These are phyloP conservation scores for Globisporangium canariense DNA, from an alignment of 352 stramenopile genomes.

Conservation along the genomic window DNA sequence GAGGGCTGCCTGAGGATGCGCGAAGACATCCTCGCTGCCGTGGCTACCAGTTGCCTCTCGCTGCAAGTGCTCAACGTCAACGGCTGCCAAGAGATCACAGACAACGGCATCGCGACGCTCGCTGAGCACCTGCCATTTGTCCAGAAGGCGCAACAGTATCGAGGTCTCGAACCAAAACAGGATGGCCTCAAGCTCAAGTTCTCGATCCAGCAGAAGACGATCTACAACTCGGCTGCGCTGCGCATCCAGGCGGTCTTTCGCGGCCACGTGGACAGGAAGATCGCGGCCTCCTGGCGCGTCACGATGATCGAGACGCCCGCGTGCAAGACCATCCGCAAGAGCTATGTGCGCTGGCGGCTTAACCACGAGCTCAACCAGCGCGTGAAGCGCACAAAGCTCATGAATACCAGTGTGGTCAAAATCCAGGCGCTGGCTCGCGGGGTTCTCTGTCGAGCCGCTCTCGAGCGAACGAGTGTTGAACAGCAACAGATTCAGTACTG, in stretches of 20 bases:
- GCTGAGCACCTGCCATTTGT: slow-evolving; percentile 72
- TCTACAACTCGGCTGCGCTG: slow-evolving; percentile 65
- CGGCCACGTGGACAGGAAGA: slow-evolving; percentile 40
- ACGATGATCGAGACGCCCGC: slow-evolving; percentile 55
- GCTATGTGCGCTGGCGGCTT: slow-evolving; percentile 48
- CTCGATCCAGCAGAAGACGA: slow-evolving; percentile 68
- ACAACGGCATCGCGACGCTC: slow-evolving; percentile 64
- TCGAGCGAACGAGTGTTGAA: slow-evolving; percentile 30
- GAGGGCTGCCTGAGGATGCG: slow-evolving; percentile 66
- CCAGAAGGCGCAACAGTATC: slow-evolving; percentile 41
- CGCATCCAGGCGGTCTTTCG: slow-evolving; percentile 68
- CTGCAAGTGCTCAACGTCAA: slow-evolving; percentile 70
- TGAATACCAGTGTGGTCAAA: slow-evolving; percentile 32
- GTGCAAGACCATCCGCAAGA: slow-evolving; percentile 40
- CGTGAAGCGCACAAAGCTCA: slow-evolving; percentile 28
- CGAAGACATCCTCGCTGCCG: slow-evolving; percentile 61
- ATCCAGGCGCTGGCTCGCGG: slow-evolving; percentile 64
- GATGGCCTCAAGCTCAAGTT: slow-evolving; percentile 66
- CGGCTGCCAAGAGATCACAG: slow-evolving; percentile 76
- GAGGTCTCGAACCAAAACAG: slow-evolving; percentile 51
- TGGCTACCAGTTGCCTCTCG: slow-evolving; percentile 48
- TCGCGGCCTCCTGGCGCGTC: slow-evolving; percentile 52
- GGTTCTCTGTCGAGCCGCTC: slow-evolving; percentile 35
- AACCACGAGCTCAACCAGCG: slow-evolving; percentile 34
- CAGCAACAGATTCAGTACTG: slow-evolving; percentile 30